Percentiles rank a stretch among this genome's conserved stretches.
Evolutionary conservation across 2,329 filamentous ascomycete genomes (phyloP).

Genomic region (Fusarium redolens): DNA sequence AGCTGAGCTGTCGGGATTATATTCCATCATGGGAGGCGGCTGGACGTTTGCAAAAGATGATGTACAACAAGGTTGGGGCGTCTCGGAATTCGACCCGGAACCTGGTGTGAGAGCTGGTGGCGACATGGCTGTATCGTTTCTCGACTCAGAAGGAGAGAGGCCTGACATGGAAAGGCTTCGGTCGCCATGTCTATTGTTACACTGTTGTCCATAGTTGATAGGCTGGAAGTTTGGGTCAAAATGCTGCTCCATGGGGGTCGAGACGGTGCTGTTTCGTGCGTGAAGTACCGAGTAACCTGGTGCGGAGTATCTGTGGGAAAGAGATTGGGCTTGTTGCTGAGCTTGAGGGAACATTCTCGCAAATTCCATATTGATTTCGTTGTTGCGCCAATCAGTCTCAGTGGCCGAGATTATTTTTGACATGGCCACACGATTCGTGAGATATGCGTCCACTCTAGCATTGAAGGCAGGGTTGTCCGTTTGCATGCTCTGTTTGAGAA

Average conservation of each 20-base stretch:
- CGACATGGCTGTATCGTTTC: slow-evolving; percentile 32
- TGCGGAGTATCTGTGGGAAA: slow-evolving; percentile 40
- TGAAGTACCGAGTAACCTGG: slow-evolving; percentile 29
- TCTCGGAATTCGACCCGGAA: slow-evolving; percentile 41
- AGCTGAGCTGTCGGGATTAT: slow-evolving; percentile 45
- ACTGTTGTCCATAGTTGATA: slow-evolving; percentile 37
- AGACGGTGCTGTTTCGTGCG: slow-evolving; percentile 8
- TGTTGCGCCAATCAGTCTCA: slow-evolving; percentile 55
- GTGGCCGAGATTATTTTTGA: slow-evolving; percentile 53
- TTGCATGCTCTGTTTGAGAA: slow-evolving; percentile 71
- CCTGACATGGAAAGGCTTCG: slow-evolving; percentile 37
- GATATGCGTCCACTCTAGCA: slow-evolving; percentile 64
- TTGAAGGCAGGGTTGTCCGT: slow-evolving; percentile 71
- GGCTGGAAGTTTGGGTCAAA: slow-evolving; percentile 41
- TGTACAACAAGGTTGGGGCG: slow-evolving; percentile 35
- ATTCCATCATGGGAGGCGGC: slow-evolving; percentile 38
- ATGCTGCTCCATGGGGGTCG: slow-evolving; percentile 30
- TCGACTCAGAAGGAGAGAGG: slow-evolving; percentile 28
- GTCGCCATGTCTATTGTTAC: slow-evolving; percentile 13
- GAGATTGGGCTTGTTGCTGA: slow-evolving; percentile 41
- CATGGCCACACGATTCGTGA: slow-evolving; percentile 58
- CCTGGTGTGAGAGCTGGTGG: slow-evolving; percentile 45
- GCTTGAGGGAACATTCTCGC: slow-evolving; percentile 59
- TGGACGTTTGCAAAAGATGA: slow-evolving; percentile 24
- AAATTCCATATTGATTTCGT: slow-evolving; percentile 61